Evolutionary conservation across 306 rosid species (phyloP), one percentile per base, ranked within the genome.

Genomic region (Lathyrus aphaca): DNA sequence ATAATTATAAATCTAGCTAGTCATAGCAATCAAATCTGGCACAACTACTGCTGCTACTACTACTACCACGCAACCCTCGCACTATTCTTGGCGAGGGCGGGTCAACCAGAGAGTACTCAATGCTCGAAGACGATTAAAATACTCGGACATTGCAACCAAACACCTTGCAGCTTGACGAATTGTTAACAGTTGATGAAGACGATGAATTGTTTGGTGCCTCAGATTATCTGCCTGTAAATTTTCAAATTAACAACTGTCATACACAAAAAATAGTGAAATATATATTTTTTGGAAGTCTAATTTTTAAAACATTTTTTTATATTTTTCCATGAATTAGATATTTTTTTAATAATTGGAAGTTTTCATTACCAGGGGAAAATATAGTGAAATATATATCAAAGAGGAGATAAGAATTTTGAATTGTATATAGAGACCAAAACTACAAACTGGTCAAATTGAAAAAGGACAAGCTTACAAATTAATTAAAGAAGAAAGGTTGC

Each of bases 51-150:
- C 5, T 27, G 29, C 9, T 55, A 13, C 18, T 55, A 53, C 27
- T 5, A 10, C 30, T 13, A 17, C 9, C 11, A 51, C 46, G 0
- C 21, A n/a, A 50, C 3, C 1, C 25, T 6, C 25, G 1, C 18
- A 10, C 62, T 80, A 86, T 21, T 91, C 97, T 60, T 85, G 96
- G 63, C 92, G 90, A 56, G 91, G 92, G 40, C 97, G 95, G 2
- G 89, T 81, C 70, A 78, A 46, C 99, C 99, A 94, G 8, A 94
- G 83, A 76, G 99, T 88, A 75, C 99, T 94, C 4, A 91, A 89
- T 16, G 96, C 95, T 83, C 96, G 77, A 6, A 94, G 96, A n/a
- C 99, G 92, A 79, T 88, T 91, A 55, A 86, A 91, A 80, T 88
- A 94, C 75, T 91, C 99, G 0, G 96, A 86, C 0, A 94, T 85